These are phyloP conservation scores for Takakia lepidozioides DNA, from an alignment of 225 moss, liverwort and hornwort species.

Conservation along the genomic window DNA sequence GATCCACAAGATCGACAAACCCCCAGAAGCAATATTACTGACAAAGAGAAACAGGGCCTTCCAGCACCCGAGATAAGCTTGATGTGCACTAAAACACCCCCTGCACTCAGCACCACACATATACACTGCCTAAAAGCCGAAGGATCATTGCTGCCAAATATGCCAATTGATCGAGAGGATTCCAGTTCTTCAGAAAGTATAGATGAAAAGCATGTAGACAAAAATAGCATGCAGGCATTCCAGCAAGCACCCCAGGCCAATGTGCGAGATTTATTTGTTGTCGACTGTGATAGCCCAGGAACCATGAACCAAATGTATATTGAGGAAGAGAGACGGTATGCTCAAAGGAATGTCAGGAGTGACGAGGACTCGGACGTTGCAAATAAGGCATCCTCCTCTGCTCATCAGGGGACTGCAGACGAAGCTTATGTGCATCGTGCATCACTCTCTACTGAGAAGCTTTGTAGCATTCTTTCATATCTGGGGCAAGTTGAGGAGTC, in stretches of 20 bases:
- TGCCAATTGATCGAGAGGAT: constrained; percentile 27
- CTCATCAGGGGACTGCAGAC: constrained; percentile 11
- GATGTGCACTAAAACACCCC: constrained; percentile 4
- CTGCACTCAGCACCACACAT: constrained; percentile 6
- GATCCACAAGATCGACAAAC: constrained; percentile 8
- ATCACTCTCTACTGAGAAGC: constrained; percentile 79
- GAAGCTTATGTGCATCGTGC: constrained; percentile 35
- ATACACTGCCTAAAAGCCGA: constrained; percentile 8
- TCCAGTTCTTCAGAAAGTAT: constrained; percentile 27
- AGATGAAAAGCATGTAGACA: constrained; percentile 28
- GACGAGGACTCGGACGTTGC: too few relatives aligned
- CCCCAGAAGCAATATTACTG: constrained; percentile 1
- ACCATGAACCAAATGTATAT: constrained; percentile 10
- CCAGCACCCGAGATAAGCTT: constrained; percentile 9
- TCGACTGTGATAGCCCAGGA: constrained; percentile 9
- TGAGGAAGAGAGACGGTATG: neutral
- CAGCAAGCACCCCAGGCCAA: constrained; percentile 15
- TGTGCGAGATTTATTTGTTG: constrained; percentile 9
- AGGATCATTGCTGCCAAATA: constrained; percentile 14
- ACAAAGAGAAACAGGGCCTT: constrained; percentile 4
- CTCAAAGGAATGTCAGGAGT: neutral
- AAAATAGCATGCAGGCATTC: constrained; percentile 6
- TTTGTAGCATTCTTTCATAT: constrained; percentile 73
- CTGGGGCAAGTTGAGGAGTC: constrained; percentile 85
- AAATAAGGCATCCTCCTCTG: constrained; percentile 11